Evolutionary conservation across 352 stramenopile genomes (phyloP).

Genomic region (Globisporangium abappressorium): DNA sequence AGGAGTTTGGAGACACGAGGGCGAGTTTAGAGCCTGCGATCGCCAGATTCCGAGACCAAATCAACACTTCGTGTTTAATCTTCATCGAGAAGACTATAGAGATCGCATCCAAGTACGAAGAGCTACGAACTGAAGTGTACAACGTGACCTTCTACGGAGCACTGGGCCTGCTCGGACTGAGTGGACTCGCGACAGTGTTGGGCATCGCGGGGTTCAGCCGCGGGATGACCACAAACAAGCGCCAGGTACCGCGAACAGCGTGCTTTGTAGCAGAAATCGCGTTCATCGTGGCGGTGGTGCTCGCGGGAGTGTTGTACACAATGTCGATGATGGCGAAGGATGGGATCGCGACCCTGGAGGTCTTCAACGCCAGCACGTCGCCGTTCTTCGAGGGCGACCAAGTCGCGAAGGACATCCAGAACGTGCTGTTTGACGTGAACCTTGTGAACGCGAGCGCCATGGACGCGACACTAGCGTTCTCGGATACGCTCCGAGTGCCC

Average conservation of each 20-base stretch:
- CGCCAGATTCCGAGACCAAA: constrained; percentile 24
- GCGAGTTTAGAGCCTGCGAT: constrained; percentile 29
- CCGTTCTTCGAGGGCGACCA: constrained; percentile 25
- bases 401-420: constrained; percentile 22
- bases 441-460: constrained; percentile 35
- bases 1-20: constrained; percentile 27
- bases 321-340: constrained; percentile 46
- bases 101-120: constrained; percentile 26
- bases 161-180: constrained; percentile 29
- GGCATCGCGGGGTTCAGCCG: constrained; percentile 27
- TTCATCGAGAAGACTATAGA: constrained; percentile 15
- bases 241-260: constrained; percentile 26
- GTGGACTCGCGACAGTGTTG: constrained; percentile 27
- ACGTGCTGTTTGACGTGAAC: constrained; percentile 46
- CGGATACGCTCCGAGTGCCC: constrained; percentile 57
- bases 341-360: constrained; percentile 36
- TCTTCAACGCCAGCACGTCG: constrained; percentile 33
- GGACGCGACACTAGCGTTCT: constrained; percentile 43
- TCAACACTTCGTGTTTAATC: constrained; percentile 25
- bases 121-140: constrained; percentile 26
- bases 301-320: constrained; percentile 51
- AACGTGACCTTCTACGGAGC: constrained; percentile 31
- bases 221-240: constrained; percentile 41
- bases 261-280: constrained; percentile 51
- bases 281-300: constrained; percentile 35